Conservation (phyloP, 345 rosid species). For the Syzygium oleosum region DNA sequence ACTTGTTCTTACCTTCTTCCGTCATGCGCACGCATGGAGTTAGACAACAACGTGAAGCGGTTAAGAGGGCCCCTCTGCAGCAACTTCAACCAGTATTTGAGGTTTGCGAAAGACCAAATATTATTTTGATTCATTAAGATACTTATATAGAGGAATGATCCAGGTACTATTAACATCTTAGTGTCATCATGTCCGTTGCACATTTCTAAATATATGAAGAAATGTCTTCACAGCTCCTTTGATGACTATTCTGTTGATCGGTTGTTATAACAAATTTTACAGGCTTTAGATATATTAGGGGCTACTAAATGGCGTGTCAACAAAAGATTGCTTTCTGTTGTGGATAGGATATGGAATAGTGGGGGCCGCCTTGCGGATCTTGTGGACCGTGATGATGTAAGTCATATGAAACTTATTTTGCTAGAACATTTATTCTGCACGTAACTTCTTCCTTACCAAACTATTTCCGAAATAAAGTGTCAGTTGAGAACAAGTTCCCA, state of each 20-base stretch:
- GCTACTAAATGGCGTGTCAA: constrained; percentile 90
- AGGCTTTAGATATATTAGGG: constrained; percentile 97
- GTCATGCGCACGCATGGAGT: constrained; percentile 92
- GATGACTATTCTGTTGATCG: not conserved
- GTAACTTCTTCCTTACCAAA: not conserved
- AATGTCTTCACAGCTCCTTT: not conserved
- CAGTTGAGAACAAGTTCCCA: not conserved
- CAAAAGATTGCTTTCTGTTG: constrained; percentile 65
- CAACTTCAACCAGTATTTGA: constrained; percentile 76
- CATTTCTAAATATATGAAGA: not conserved
- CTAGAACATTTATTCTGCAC: not conserved
- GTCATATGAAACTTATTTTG: constrained; percentile 5
- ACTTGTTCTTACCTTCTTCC: constrained; percentile 72
- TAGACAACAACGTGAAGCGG: constrained; percentile 71
- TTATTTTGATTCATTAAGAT: not conserved
- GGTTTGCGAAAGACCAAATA: constrained; percentile 21
- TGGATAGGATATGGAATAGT: constrained; percentile 89
- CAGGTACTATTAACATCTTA: not conserved
- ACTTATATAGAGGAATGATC: not conserved
- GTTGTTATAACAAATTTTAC: constrained; percentile 5
- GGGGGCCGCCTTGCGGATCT: constrained; percentile 83
- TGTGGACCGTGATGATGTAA: constrained; percentile 82
- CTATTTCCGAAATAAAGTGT: not conserved
- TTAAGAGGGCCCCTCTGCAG: constrained; percentile 47
- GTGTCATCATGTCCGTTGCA: not conserved